Percentiles rank a stretch among this genome's conserved stretches.
These are phyloP conservation scores for Phytopythium mirpurense DNA, from an alignment of 352 stramenopile species.

Conservation along the genomic window DNA sequence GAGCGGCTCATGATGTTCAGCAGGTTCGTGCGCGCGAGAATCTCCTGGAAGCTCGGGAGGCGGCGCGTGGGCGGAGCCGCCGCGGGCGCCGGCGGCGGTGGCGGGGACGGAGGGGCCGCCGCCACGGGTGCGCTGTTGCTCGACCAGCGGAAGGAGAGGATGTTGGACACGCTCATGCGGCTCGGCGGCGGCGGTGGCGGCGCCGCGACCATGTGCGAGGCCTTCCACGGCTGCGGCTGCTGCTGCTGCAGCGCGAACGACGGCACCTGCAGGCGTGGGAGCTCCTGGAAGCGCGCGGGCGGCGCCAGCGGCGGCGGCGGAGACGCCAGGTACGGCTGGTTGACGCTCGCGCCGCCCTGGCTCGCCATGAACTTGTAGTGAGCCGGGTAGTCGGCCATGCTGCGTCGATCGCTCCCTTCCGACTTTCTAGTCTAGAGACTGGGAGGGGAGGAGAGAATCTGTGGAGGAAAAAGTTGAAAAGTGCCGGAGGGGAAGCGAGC, in stretches of 20 bases:
- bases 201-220: constrained; percentile 13
- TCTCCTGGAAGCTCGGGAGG: constrained; percentile 60
- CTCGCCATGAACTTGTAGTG: constrained; percentile 33
- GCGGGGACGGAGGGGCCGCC: constrained; percentile 17
- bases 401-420: background rate
- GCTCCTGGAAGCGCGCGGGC: constrained; percentile 46
- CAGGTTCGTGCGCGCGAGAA: constrained; percentile 59
- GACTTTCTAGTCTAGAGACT: too few relatives aligned
- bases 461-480: background rate
- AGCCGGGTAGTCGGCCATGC: constrained; percentile 27
- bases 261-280: constrained; percentile 60
- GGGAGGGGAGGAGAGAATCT: too few relatives aligned
- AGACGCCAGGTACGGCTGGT: constrained; percentile 19
- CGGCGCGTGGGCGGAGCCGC: constrained; percentile 22
- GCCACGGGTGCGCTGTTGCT: constrained; percentile 18
- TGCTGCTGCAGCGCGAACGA: constrained; percentile 50
- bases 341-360: constrained; percentile 15
- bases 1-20: constrained; percentile 50
- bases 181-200: constrained; percentile 20
- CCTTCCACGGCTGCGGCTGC: constrained; percentile 49
- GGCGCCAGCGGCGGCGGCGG: too few relatives aligned
- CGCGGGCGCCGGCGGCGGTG: constrained; percentile 12
- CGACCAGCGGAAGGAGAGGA: constrained; percentile 24
- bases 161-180: constrained; percentile 48
- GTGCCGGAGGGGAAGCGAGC: too few relatives aligned